phyloP scores from a whole-genome alignment of 495 filamentous ascomycete genomes.

The Cryomyces antarcticus region DNA sequence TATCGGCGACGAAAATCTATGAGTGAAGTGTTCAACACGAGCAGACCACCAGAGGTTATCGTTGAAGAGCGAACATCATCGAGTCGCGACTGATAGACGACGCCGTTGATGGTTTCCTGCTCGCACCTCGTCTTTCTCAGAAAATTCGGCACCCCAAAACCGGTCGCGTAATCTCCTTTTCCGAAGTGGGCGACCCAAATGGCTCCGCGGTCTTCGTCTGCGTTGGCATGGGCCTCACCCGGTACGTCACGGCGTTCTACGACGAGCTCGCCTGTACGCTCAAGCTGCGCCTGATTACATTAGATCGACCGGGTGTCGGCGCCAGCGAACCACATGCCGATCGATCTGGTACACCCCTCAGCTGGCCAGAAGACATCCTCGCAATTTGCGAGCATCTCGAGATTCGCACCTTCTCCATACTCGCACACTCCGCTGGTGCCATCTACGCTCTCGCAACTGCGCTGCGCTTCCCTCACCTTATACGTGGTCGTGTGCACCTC shows the following conservation, averaged over 20 bases:
- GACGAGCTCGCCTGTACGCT: slow-evolving; percentile 84
- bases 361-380: slow-evolving; percentile 94
- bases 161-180: slow-evolving; percentile 79
- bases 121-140: slow-evolving; percentile 66
- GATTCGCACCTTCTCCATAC: slow-evolving; percentile 89
- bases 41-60: slow-evolving; percentile 22
- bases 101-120: slow-evolving; percentile 69
- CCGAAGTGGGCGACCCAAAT: slow-evolving; percentile 83
- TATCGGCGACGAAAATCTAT: neutral
- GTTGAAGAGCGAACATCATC: slow-evolving; percentile 36
- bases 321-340: slow-evolving; percentile 73
- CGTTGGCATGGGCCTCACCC: slow-evolving; percentile 91
- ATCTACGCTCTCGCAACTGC: slow-evolving; percentile 96
- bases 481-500: slow-evolving; percentile 85
- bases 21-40: neutral
- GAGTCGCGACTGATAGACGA: slow-evolving; percentile 72
- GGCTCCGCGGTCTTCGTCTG: slow-evolving; percentile 91
- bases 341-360: slow-evolving; percentile 63
- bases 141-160: slow-evolving; percentile 69
- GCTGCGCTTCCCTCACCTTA: slow-evolving; percentile 85
- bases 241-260: slow-evolving; percentile 93
- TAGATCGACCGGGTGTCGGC: slow-evolving; percentile 85
- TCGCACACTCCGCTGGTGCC: slow-evolving; percentile 93
- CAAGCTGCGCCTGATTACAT: slow-evolving; percentile 76
- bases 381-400: slow-evolving; percentile 83